These are phyloP conservation scores for Apiotrichum montevideense DNA, from an alignment of 1,284 basidiomycete genomes.

Conservation along the genomic window DNA sequence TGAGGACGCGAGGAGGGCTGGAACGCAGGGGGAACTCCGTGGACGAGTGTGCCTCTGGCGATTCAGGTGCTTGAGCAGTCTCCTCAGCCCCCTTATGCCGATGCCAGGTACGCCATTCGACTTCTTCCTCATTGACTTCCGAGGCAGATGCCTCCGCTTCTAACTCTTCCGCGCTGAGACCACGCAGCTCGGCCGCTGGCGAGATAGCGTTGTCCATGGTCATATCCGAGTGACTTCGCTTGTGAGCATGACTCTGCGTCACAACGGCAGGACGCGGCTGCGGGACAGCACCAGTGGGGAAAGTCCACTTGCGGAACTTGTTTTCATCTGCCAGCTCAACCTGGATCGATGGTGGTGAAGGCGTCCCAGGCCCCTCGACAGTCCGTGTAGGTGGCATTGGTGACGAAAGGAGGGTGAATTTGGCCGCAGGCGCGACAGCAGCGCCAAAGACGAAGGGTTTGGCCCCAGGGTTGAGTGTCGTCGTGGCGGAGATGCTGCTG, in stretches of 20 bases:
- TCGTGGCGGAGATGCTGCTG: too few relatives aligned
- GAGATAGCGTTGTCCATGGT: background rate
- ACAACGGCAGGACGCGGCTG: background rate
- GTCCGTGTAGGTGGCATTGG: background rate
- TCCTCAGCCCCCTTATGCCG: background rate
- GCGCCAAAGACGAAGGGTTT: constrained; percentile 7
- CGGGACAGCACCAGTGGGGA: constrained; percentile 3
- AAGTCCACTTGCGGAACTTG: constrained; percentile 16
- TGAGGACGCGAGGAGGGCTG: constrained; percentile 2
- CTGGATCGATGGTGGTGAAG: background rate
- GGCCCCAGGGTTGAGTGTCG: constrained; percentile 5
- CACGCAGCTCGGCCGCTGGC: background rate
- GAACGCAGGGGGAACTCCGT: constrained; percentile 17
- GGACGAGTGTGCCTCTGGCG: background rate
- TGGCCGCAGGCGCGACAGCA: background rate
- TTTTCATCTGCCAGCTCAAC: constrained; percentile 5
- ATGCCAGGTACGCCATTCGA: constrained; percentile 2
- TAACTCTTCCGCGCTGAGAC: background rate
- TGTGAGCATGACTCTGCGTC: background rate
- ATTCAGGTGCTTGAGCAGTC: background rate
- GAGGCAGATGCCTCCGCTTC: background rate
- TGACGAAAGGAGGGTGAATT: background rate
- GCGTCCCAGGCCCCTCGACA: background rate
- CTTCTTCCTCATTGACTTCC: background rate
- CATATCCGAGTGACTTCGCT: constrained; percentile 4